phyloP scores from a whole-genome alignment of 1,284 basidiomycete species.

The Trametes versicolor region DNA sequence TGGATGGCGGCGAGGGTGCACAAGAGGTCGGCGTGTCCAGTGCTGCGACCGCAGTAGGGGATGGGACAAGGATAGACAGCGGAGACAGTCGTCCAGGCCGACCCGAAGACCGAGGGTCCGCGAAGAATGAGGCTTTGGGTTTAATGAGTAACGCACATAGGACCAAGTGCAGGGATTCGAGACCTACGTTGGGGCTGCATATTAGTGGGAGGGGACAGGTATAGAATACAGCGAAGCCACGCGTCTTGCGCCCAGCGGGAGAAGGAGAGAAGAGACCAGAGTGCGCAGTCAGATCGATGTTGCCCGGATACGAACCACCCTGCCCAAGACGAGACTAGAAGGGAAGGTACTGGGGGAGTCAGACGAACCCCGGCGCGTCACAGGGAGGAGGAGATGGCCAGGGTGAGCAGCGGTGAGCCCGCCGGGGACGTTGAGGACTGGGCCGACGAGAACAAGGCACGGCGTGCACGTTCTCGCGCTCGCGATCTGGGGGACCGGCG shows the following conservation, averaged over 20 bases:
- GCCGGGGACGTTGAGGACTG: slow-evolving; percentile 10
- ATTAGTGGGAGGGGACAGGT: background rate
- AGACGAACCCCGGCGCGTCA: background rate
- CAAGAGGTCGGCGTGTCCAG: slow-evolving; percentile 19
- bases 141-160: background rate
- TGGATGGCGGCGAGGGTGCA: slow-evolving; percentile 27
- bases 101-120: slow-evolving; percentile 9
- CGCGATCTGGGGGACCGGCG: slow-evolving; percentile 13
- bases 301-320: background rate
- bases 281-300: background rate
- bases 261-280: background rate
- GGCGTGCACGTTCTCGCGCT: slow-evolving; percentile 11
- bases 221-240: background rate
- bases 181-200: slow-evolving; percentile 18
- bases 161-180: background rate
- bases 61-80: slow-evolving; percentile 20
- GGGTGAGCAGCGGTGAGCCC: background rate
- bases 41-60: background rate
- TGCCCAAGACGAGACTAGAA: background rate
- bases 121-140: slow-evolving; percentile 9
- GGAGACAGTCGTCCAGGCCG: slow-evolving; percentile 17
- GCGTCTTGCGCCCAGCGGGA: background rate
- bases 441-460: slow-evolving; percentile 21
- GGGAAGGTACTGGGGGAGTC: background rate
- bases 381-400: background rate